These are phyloP conservation scores for Geosmithia flava DNA, from an alignment of 2,329 filamentous ascomycete species.

Conservation along the genomic window DNA sequence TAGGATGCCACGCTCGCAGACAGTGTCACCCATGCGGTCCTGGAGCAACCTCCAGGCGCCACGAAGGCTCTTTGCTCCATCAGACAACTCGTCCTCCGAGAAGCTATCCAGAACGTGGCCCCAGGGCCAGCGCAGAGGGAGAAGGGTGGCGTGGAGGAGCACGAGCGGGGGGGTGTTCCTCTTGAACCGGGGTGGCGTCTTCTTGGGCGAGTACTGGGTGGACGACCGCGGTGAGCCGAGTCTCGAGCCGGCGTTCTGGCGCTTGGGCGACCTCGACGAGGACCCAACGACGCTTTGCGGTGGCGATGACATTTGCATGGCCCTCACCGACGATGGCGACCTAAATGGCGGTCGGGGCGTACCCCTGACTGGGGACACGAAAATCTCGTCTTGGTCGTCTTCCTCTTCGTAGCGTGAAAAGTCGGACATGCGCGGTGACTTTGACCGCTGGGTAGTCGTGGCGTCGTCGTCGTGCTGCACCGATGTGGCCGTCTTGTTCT, in stretches of 20 bases:
- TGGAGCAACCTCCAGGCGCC: constrained; percentile 56
- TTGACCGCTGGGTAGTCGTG: constrained; percentile 15
- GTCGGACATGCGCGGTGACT: constrained; percentile 28
- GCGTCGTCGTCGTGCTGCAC: constrained; percentile 5
- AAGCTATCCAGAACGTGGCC: constrained; percentile 38
- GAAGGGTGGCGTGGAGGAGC: constrained; percentile 63
- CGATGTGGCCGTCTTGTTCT: constrained; percentile 6
- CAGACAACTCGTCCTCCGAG: constrained; percentile 25
- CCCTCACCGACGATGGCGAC: constrained; percentile 56
- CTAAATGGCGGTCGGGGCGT: constrained; percentile 53
- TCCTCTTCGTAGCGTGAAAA: constrained; percentile 31
- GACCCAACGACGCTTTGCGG: constrained; percentile 44
- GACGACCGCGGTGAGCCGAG: constrained; percentile 40
- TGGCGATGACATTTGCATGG: constrained; percentile 61
- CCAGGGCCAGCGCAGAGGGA: constrained; percentile 59
- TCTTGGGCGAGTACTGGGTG: constrained; percentile 42
- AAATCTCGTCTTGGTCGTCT: constrained; percentile 29
- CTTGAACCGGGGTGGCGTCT: constrained; percentile 47
- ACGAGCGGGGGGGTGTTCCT: constrained; percentile 54
- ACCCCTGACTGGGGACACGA: constrained; percentile 41
- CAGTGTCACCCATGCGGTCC: constrained; percentile 59
- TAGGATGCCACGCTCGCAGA: constrained; percentile 61
- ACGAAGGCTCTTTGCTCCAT: constrained; percentile 36
- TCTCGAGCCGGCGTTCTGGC: constrained; percentile 34
- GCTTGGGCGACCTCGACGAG: constrained; percentile 40